Base-by-base conservation (phyloP, 352 stramenopile species). In the Phytophthora pini region DNA sequence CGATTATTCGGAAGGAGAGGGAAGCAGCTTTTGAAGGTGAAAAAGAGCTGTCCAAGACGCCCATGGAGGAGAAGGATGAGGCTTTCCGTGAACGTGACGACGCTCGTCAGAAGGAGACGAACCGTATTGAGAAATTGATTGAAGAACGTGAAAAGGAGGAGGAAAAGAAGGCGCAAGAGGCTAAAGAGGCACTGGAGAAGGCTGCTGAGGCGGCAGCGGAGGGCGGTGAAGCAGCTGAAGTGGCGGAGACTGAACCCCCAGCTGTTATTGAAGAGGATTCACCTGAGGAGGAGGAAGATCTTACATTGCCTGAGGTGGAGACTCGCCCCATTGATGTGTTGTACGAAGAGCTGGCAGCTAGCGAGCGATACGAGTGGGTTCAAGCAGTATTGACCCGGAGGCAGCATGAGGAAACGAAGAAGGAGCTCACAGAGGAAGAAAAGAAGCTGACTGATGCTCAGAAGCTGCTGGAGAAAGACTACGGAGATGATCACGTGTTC, bases 401-500 rank as follows among this genome's bases (percentile, higher is more conserved):
- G 17, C 72, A 76, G 22, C 70, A 79, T 22, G 61, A 80, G 17
- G 72, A 88, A 12, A 72, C 70, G 6, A 77, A 75, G 38, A 57
- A 59, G 9, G 74, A 91, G 48, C 50, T 88, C 5, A 56, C 46
- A 4, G 62, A 70, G 4, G 62, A 43, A 7, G 38, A 75, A 39
- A 57, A 59, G 11, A 73, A 91, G 51, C 50, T 88, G 4, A 58
- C 44, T 6, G 62, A 70, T 2, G 62, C 76, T 2, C 63, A 90
- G 38, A 65, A 69, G 8, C 22, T 70, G 4, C 6, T 94, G 38
- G 44, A 71, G 10, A 84, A 88, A 55, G 26, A 77, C 40, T 97
- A 95, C 47, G 89, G 88, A 5, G 57, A 58, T 4, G 73, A 95
- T 45, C 63, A 77, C 32, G 26, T 93, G 1, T 81, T 96, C 26